Percentiles rank a stretch among this genome's conserved stretches.
Conservation (phyloP, 805 yeast species). For the Saccharomycopsis guyanensis region DNA sequence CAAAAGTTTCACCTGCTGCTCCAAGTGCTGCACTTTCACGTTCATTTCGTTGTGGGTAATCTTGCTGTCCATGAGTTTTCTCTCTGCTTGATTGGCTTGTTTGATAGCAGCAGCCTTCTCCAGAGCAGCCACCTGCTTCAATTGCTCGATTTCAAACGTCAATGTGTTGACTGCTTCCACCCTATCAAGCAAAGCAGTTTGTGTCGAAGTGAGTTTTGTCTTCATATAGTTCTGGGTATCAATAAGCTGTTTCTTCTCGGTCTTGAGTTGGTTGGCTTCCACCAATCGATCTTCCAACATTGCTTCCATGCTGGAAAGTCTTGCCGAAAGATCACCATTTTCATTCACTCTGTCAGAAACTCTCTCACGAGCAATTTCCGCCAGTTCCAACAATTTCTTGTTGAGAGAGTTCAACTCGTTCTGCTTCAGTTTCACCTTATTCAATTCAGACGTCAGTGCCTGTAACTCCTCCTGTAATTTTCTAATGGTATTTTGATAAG, state of each 20-base stretch:
- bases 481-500: neutral
- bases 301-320: slow-evolving; percentile 4
- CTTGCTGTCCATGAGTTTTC: neutral
- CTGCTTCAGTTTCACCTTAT: neutral
- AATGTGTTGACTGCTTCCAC: neutral
- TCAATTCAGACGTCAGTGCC: neutral
- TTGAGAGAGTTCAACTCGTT: neutral
- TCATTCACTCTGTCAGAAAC: neutral
- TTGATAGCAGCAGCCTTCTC: neutral
- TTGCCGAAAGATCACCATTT: neutral
- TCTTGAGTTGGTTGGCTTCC: neutral
- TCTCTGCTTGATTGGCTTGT: neutral
- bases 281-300: neutral
- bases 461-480: neutral
- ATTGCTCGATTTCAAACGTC: neutral
- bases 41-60: neutral
- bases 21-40: neutral
- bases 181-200: too few relatives aligned
- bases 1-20: neutral
- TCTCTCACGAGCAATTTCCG: too few relatives aligned
- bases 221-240: neutral
- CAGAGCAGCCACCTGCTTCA: neutral
- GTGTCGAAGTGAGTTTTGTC: neutral
- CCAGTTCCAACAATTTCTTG: neutral
- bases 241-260: neutral